Conservation (phyloP, 2,329 filamentous ascomycete genomes). For the Fusarium piperis region DNA sequence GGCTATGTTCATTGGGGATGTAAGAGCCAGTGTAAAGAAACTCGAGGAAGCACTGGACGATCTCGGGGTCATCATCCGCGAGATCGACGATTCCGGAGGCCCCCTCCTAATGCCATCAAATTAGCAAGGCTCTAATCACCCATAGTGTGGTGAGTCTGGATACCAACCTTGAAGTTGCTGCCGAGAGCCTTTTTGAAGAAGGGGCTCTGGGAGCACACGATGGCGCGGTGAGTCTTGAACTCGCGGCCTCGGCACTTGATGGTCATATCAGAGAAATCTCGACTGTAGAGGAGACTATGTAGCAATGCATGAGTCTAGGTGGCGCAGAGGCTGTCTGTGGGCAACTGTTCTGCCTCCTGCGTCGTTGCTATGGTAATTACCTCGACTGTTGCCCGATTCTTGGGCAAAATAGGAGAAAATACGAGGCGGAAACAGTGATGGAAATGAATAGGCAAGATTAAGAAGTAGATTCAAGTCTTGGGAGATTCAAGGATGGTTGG, state of each 20-base stretch:
- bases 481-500: background rate
- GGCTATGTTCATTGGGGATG: background rate
- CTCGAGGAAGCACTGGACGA: conserved; percentile 40
- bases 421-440: background rate
- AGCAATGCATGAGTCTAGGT: background rate
- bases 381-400: background rate
- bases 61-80: conserved; percentile 42
- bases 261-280: conserved; percentile 47
- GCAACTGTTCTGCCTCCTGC: background rate
- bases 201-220: conserved; percentile 49
- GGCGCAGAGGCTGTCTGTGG: background rate
- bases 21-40: conserved; percentile 45
- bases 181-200: conserved; percentile 45
- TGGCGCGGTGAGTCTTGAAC: conserved; percentile 47
- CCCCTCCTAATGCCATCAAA: conserved; percentile 25
- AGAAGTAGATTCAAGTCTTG: background rate
- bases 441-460: background rate
- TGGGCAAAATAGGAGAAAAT: background rate
- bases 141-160: accelerated
- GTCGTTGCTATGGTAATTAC: background rate
- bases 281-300: background rate
- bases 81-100: conserved; percentile 30
- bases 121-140: background rate
- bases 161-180: conserved; percentile 41
- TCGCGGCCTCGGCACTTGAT: conserved; percentile 42